A percentile compares a stretch with the other conserved stretches of the same genome.
phyloP scores from a whole-genome alignment of 352 stramenopile genomes.

The Elongisporangium prolatum region DNA sequence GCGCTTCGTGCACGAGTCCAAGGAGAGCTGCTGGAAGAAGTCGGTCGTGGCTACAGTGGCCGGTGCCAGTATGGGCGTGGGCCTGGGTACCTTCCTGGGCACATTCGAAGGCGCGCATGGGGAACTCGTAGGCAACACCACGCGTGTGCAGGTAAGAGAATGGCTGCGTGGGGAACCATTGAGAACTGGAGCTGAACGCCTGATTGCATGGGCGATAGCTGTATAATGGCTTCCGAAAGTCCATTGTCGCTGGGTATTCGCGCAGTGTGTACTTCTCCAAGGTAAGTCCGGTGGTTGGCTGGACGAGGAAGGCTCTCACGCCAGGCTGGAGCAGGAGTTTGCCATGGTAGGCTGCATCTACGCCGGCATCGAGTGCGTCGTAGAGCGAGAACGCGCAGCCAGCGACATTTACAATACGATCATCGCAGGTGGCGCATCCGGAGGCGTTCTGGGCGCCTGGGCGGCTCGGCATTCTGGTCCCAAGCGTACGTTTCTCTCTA shows the following conservation, averaged over 20 bases:
- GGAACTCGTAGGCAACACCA: conserved; percentile 79
- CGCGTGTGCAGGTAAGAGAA: conserved; percentile 66
- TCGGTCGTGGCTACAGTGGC: conserved; percentile 70
- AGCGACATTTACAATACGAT: conserved; percentile 80
- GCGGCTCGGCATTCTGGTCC: conserved; percentile 54
- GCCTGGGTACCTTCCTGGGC: conserved; percentile 80
- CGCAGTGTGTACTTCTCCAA: conserved; percentile 87
- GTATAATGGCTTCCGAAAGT: conserved; percentile 83
- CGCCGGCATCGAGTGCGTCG: conserved; percentile 74
- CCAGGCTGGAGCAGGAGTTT: conserved; percentile 55
- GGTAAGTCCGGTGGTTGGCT: conserved; percentile 25
- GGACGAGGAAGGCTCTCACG: not conserved
- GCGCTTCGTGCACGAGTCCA: conserved; percentile 73
- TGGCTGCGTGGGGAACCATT: not conserved
- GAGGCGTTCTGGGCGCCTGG: conserved; percentile 62
- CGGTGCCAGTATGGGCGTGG: conserved; percentile 73
- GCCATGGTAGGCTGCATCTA: conserved; percentile 77
- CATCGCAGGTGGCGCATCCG: conserved; percentile 64
- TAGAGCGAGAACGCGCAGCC: conserved; percentile 74
- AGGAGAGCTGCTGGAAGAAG: conserved; percentile 83
- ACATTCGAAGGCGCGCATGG: conserved; percentile 86
- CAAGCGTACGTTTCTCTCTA: conserved; percentile 33
- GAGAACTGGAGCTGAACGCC: not conserved
- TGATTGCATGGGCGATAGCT: conserved; percentile 33
- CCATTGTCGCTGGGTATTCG: conserved; percentile 64